phyloP scores from a whole-genome alignment of 2,329 filamentous ascomycete genomes.

The Cladophialophora immunda region DNA sequence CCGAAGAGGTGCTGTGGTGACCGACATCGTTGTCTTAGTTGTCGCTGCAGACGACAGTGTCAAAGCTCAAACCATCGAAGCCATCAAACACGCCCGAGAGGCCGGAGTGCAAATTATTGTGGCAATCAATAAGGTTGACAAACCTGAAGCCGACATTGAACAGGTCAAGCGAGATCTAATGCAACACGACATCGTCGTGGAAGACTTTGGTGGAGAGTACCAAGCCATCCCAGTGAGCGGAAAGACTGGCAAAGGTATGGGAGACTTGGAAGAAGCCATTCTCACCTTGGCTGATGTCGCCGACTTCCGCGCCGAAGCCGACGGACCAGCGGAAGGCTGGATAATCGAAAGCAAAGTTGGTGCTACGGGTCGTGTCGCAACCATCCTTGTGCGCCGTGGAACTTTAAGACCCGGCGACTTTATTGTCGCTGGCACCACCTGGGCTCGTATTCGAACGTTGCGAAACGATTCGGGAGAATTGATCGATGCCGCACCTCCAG shows the following conservation, averaged over 20 bases:
- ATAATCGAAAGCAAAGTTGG: slow-evolving; percentile 92
- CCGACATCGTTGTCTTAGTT: slow-evolving; percentile 94
- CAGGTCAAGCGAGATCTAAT: slow-evolving; percentile 88
- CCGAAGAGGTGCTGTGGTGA: slow-evolving; percentile 92
- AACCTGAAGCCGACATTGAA: slow-evolving; percentile 80
- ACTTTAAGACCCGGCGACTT: slow-evolving; percentile 82
- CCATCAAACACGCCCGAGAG: slow-evolving; percentile 87
- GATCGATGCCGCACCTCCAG: slow-evolving; percentile 78
- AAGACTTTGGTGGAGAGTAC: slow-evolving; percentile 93
- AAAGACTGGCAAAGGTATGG: slow-evolving; percentile 91
- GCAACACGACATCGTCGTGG: slow-evolving; percentile 84
- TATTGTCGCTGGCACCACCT: slow-evolving; percentile 87
- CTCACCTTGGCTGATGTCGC: slow-evolving; percentile 86
- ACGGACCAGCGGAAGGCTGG: slow-evolving; percentile 88
- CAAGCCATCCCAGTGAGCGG: slow-evolving; percentile 92
- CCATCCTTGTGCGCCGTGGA: slow-evolving; percentile 85
- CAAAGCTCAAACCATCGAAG: slow-evolving; percentile 95
- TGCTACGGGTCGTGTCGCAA: slow-evolving; percentile 82
- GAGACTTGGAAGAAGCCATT: slow-evolving; percentile 89
- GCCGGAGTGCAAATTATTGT: slow-evolving; percentile 96
- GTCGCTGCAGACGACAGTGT: slow-evolving; percentile 97
- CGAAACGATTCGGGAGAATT: slow-evolving; percentile 83
- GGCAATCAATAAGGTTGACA: slow-evolving; percentile 97
- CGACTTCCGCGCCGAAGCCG: slow-evolving; percentile 81
- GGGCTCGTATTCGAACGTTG: slow-evolving; percentile 83